Evolutionary conservation across 805 yeast genomes (phyloP), one percentile per base, ranked within the genome.

Genomic region (Scheffersomyces ergatensis): DNA sequence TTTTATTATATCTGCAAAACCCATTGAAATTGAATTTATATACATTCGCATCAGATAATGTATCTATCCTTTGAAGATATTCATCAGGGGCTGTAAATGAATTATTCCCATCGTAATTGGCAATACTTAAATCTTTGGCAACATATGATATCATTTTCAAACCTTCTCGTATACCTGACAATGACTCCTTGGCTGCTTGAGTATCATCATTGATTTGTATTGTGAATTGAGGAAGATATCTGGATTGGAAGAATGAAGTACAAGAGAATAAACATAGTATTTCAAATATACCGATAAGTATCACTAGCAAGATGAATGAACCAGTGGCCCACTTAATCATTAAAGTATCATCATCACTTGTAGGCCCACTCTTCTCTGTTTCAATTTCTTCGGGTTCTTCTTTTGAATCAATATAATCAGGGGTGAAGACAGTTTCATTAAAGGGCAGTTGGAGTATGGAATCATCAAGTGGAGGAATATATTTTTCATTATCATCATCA

Each of bases 21-120:
- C 82, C 80, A 36, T 67, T 54, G 38, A 65, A 65, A 51, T 69
- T 76, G 47, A 78, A 62, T 30, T 64, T 62, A 51, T 63, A 78
- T 4, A 64, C 39, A 26, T 72, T 72, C 30, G 61, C 59, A 19
- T 62, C 59, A 15, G 73, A 67, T 47, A 75, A 71, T 0, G 79
- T 70, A 50, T 74, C 77, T 36, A 76, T 64, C 4, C 15, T n/a
- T 14, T 4, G 17, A 14, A 14, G 11, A 29, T 29, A n/a, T 14
- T 29, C 5, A 25, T 7, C 11, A 21, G 9, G 6, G 9, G 9
- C 9, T 7, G 9, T 21, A 59, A 14, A 14, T 13, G 21, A 7
- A 15, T 9, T n/a, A 13, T 38, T 16, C 23, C 27, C 29, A 23
- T 38, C 36, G 19, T 50, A 15, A 43, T 44, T 38, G 30, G 47